A percentile compares a stretch with the other conserved stretches of the same genome.
These are phyloP conservation scores for Solanum chilense DNA, from an alignment of 257 asterid species.

Conservation along the genomic window DNA sequence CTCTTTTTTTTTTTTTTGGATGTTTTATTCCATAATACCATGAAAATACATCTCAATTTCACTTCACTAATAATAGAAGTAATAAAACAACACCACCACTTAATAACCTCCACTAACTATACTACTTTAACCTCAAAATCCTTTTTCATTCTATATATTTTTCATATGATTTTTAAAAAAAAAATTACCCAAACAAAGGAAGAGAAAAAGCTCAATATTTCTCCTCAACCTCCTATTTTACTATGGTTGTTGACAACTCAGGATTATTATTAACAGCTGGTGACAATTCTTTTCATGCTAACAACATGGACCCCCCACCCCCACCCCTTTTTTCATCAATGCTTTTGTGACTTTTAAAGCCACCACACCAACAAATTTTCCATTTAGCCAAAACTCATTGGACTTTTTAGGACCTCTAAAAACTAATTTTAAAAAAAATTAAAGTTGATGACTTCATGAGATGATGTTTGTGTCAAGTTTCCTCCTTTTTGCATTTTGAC, in stretches of 20 bases:
- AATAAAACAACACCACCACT: background rate
- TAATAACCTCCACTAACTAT: background rate
- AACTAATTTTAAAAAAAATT: background rate
- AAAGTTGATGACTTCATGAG: background rate
- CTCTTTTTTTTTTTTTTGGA: background rate
- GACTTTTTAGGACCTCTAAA: background rate
- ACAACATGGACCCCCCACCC: slow-evolving; percentile 3
- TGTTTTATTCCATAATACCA: background rate
- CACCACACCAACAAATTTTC: slow-evolving; percentile 8
- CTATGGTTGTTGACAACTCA: slow-evolving; percentile 7
- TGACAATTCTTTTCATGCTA: slow-evolving; percentile 28
- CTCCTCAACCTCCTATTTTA: background rate
- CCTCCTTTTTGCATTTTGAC: slow-evolving; percentile 47
- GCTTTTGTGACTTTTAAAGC: slow-evolving; percentile 1
- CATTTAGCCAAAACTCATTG: slow-evolving; percentile 14
- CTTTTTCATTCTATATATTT: background rate
- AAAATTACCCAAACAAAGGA: background rate
- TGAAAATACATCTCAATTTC: background rate
- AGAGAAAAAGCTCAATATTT: background rate
- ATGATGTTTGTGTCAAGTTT: slow-evolving; percentile 22
- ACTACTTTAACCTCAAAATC: background rate
- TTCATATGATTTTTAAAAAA: background rate
- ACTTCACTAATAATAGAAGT: background rate
- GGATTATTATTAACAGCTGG: slow-evolving; percentile 16
- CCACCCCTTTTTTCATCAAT: background rate